Evolutionary conservation across 805 yeast species (phyloP).

Genomic region (Starmerella apicola): DNA sequence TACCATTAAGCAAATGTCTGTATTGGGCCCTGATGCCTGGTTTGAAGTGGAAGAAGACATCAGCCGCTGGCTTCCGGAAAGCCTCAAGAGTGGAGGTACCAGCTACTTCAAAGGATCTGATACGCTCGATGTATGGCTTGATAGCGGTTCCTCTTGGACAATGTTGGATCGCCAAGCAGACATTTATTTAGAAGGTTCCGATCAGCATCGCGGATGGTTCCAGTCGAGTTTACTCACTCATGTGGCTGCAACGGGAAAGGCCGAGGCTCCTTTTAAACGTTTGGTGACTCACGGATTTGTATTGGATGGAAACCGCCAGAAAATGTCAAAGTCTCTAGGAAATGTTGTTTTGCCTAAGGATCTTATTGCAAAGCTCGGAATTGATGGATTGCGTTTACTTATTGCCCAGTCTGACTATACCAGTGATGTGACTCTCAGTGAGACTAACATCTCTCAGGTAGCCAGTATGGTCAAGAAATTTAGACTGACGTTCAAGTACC

Average conservation of each 20-base stretch:
- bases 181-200: conserved; percentile 91
- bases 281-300: conserved; percentile 91
- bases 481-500: conserved; percentile 64
- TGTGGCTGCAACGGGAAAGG: conserved; percentile 35
- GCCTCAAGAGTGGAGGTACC: conserved; percentile 29
- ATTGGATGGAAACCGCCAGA: conserved; percentile 69
- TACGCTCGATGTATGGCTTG: conserved; percentile 99
- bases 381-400: conserved; percentile 85
- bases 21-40: conserved; percentile 41
- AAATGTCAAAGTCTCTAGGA: conserved; percentile 91
- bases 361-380: conserved; percentile 56
- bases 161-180: conserved; percentile 39
- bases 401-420: conserved; percentile 82
- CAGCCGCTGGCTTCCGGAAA: conserved; percentile 61
- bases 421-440: conserved; percentile 63
- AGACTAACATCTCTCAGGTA: conserved; percentile 59
- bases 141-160: conserved; percentile 89
- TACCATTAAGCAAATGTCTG: conserved; percentile 49
- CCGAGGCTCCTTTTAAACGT: conserved; percentile 52
- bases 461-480: conserved; percentile 71
- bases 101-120: conserved; percentile 58
- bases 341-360: conserved; percentile 61
- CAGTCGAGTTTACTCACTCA: conserved; percentile 82
- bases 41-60: conserved; percentile 44
- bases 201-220: conserved; percentile 98